These are phyloP conservation scores for Clavaria fumosa DNA, from an alignment of 768 basidiomycete genomes.

Conservation along the genomic window DNA sequence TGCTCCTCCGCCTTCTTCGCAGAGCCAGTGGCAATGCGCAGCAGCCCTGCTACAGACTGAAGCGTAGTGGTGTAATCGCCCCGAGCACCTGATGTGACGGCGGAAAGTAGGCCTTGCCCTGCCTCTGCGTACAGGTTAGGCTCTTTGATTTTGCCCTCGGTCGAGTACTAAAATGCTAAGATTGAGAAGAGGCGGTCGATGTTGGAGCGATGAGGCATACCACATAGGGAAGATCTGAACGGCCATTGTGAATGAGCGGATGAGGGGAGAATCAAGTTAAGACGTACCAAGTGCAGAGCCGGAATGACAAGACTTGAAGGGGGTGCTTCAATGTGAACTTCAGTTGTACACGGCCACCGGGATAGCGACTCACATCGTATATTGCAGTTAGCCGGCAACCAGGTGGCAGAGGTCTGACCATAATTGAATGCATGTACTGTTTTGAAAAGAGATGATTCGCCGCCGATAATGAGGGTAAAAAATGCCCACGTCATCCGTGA, in stretches of 20 bases:
- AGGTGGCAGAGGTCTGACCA: constrained; percentile 23
- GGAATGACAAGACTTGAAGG: constrained; percentile 67
- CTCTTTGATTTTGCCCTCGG: constrained; percentile 90
- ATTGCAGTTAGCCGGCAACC: constrained; percentile 66
- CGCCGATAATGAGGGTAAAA: not conserved
- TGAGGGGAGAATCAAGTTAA: not conserved
- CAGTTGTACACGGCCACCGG: not conserved
- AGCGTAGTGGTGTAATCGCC: constrained; percentile 75
- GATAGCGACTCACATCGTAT: constrained; percentile 43
- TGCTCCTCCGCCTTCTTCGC: constrained; percentile 47
- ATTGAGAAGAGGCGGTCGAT: constrained; percentile 1
- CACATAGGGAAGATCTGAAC: constrained; percentile 51
- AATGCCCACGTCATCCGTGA: constrained; percentile 72
- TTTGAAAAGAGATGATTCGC: constrained; percentile 4
- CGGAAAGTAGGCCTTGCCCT: constrained; percentile 71
- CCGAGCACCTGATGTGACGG: constrained; percentile 57
- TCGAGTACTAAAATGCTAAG: constrained; percentile 51
- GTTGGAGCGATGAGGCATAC: constrained; percentile 21
- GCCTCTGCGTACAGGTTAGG: constrained; percentile 82
- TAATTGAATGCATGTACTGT: constrained; percentile 58
- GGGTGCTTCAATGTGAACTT: not conserved
- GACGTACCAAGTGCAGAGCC: constrained; percentile 64
- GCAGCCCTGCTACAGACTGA: constrained; percentile 51
- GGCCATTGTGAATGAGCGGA: not conserved
- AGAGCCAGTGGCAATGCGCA: constrained; percentile 59